Percentiles rank a stretch among this genome's conserved stretches.
Conservation (phyloP, 306 rosid species). For the Ormosia semicastrata region DNA sequence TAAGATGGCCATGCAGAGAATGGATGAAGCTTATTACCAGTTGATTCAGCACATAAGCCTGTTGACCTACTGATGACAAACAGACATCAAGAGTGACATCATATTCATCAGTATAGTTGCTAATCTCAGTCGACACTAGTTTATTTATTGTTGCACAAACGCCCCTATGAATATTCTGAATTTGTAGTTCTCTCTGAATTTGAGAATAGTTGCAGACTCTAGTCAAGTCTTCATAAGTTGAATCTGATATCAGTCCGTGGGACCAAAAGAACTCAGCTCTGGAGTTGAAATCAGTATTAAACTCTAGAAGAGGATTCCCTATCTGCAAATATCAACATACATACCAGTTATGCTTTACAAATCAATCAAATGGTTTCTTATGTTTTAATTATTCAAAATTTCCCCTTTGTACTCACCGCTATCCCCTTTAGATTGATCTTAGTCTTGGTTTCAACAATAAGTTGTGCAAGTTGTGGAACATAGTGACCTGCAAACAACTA, state of each 20-base stretch:
- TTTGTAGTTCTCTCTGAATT: constrained; percentile 27
- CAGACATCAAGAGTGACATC: constrained; percentile 66
- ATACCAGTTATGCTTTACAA: background rate
- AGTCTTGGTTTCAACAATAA: constrained; percentile 37
- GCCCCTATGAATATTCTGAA: background rate
- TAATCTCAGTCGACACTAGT: constrained; percentile 19
- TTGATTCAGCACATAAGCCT: constrained; percentile 37
- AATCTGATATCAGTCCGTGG: constrained; percentile 59
- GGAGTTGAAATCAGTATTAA: constrained; percentile 55
- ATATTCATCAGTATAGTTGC: constrained; percentile 19
- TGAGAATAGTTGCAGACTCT: constrained; percentile 50
- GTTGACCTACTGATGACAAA: constrained; percentile 36
- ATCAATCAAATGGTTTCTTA: background rate
- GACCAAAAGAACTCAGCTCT: constrained; percentile 54
- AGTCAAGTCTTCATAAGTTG: constrained; percentile 28
- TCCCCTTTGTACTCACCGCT: constrained; percentile 46
- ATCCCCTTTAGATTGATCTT: constrained; percentile 58
- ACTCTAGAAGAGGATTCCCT: constrained; percentile 67
- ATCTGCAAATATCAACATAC: constrained; percentile 39
- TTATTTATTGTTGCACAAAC: constrained; percentile 23
- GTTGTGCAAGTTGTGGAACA: constrained; percentile 69
- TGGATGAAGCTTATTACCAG: constrained; percentile 31
- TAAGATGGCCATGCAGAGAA: background rate
- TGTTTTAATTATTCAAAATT: background rate
- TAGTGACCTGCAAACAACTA: constrained; percentile 55